phyloP scores from a whole-genome alignment of 2,329 filamentous ascomycete genomes.

The Xylaria sp. region DNA sequence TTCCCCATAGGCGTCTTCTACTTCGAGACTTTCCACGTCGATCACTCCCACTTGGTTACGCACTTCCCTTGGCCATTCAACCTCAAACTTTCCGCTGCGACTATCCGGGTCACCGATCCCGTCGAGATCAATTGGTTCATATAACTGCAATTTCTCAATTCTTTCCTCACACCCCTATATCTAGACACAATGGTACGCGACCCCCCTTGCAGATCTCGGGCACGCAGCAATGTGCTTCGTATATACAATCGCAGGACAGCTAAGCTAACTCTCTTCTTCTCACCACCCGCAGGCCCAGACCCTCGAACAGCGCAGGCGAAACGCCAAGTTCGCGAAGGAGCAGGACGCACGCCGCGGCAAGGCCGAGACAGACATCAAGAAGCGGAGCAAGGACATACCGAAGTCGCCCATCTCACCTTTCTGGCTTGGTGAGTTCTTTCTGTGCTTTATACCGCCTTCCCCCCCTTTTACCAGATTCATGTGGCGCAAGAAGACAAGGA shows the following conservation, averaged over 20 bases:
- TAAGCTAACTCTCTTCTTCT: conserved; percentile 18
- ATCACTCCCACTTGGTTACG: conserved; percentile 20
- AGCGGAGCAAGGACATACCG: conserved; percentile 63
- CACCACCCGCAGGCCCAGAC: conserved; percentile 75
- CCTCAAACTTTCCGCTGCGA: conserved; percentile 1
- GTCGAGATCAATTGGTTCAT: conserved; percentile 4
- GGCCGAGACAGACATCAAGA: conserved; percentile 72
- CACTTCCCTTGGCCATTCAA: conserved; percentile 7
- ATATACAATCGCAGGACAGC: background rate
- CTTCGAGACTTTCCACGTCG: conserved; percentile 20
- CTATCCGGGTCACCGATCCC: conserved; percentile 8
- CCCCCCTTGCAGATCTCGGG: background rate
- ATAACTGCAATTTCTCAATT: conserved; percentile 9
- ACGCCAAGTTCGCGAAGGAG: conserved; percentile 79
- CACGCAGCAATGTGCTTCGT: background rate
- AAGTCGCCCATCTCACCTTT: conserved; percentile 73
- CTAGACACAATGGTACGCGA: conserved; percentile 47
- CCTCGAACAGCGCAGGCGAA: conserved; percentile 82
- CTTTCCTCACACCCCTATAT: conserved; percentile 26
- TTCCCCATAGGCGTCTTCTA: conserved; percentile 8
- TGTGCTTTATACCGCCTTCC: background rate
- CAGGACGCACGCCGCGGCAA: conserved; percentile 82
- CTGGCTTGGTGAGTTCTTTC: conserved; percentile 62
- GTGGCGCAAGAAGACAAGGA: background rate
- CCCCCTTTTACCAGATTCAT: background rate